Evolutionary conservation across 169 alveolate species (phyloP).

Genomic region (Blepharisma undulans): DNA sequence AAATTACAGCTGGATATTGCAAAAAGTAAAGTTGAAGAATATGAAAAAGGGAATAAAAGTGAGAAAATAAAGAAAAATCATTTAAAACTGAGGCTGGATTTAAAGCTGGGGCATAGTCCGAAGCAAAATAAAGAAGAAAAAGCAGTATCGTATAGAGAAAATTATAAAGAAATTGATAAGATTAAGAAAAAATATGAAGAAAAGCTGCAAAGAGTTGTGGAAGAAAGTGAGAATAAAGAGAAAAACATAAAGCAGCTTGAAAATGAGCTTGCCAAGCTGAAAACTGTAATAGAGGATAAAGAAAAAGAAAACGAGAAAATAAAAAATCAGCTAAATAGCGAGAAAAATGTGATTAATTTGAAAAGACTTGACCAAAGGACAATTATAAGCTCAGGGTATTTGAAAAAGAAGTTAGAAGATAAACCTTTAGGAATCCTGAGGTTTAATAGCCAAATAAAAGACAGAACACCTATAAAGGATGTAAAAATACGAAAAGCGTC

Average conservation of each 20-base stretch:
- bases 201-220: neutral
- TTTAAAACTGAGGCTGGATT: neutral
- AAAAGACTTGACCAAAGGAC: neutral
- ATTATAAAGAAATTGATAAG: neutral
- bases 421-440: neutral
- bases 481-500: neutral
- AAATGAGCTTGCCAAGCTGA: neutral
- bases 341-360: neutral
- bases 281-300: neutral
- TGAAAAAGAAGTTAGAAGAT: neutral
- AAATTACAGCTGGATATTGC: slow-evolving; percentile 54
- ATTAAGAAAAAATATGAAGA: neutral
- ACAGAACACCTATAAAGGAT: neutral
- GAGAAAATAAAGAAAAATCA: neutral
- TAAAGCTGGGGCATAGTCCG: neutral
- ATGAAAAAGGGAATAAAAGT: neutral
- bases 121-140: neutral
- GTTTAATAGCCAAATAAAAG: neutral
- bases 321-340: neutral
- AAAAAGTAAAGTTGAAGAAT: neutral
- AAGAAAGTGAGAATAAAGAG: neutral
- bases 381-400: neutral
- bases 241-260: neutral
- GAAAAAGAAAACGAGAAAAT: neutral
- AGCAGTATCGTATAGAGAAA: neutral